Percentiles rank a stretch among this genome's conserved stretches.
These are phyloP conservation scores for Capronia coronata DNA, from an alignment of 2,329 filamentous ascomycete species.

Conservation along the genomic window DNA sequence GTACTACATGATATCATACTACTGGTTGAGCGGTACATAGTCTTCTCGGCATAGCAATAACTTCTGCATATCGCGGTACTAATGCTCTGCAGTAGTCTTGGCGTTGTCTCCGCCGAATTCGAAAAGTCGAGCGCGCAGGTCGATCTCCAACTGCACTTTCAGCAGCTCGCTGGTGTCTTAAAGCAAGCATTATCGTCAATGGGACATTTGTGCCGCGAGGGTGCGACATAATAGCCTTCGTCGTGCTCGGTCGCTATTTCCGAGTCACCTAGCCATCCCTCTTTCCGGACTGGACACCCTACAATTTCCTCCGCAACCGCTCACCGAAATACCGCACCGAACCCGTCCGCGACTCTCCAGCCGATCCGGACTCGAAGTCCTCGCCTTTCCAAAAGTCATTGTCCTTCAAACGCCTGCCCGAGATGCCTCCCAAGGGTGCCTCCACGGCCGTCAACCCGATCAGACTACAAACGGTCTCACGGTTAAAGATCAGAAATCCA, in stretches of 20 bases:
- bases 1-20: not conserved
- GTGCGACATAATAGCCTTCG: not conserved
- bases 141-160: not conserved
- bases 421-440: slow-evolving; percentile 41
- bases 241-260: not conserved
- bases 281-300: too few species aligned
- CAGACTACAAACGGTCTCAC: slow-evolving; percentile 42
- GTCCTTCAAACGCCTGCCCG: slow-evolving; percentile 3
- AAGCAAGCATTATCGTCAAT: not conserved
- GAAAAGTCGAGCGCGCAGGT: not conserved
- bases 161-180: not conserved
- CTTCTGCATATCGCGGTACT: not conserved
- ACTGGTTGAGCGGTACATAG: not conserved
- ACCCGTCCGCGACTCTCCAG: not conserved
- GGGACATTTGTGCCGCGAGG: not conserved
- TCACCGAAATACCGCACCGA: not conserved
- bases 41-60: not conserved
- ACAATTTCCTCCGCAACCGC: too few species aligned
- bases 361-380: not conserved
- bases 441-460: slow-evolving; percentile 42
- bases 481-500: slow-evolving; percentile 59
- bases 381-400: not conserved
- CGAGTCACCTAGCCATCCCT: not conserved
- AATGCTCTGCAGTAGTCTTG: slow-evolving; percentile 1
- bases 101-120: not conserved